These are phyloP conservation scores for Paraleonurus japonicus DNA, from an alignment of 257 asterid genomes.

Conservation along the genomic window DNA sequence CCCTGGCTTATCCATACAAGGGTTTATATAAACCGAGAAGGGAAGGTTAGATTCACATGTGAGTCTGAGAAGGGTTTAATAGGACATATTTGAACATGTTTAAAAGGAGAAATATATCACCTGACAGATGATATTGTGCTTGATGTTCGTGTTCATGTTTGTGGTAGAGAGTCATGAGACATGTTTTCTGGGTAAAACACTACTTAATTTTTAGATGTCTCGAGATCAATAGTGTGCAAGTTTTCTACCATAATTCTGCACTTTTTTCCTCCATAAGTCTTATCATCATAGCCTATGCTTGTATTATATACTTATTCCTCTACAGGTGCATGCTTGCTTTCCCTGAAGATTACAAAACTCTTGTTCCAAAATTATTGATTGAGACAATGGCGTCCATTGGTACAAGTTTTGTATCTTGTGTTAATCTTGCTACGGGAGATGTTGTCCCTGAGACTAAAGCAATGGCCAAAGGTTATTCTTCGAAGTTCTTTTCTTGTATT, in stretches of 20 bases:
- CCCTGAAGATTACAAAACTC: slow-evolving; percentile 83
- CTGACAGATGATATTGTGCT: neutral
- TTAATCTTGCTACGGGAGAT: slow-evolving; percentile 89
- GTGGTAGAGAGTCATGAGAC: neutral
- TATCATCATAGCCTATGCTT: neutral
- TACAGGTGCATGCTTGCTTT: slow-evolving; percentile 91
- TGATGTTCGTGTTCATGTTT: neutral
- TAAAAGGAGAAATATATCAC: slow-evolving; percentile 7
- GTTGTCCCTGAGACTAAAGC: slow-evolving; percentile 94
- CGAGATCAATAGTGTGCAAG: neutral
- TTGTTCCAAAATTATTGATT: slow-evolving; percentile 78
- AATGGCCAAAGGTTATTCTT: slow-evolving; percentile 69
- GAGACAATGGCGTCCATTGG: slow-evolving; percentile 74
- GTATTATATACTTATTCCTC: slow-evolving; percentile 20
- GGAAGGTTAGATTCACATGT: neutral
- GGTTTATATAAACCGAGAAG: neutral
- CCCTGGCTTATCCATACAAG: neutral
- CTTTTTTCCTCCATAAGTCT: neutral
- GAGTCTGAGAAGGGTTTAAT: neutral
- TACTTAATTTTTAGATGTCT: neutral
- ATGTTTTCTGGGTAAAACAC: neutral
- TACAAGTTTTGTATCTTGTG: slow-evolving; percentile 73
- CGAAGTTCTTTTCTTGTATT: neutral
- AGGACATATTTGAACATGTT: slow-evolving; percentile 1
- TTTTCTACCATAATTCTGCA: neutral